Evolutionary conservation across 371 early-diverging fungal genomes (phyloP).

Genomic region (Mucor mucedo): DNA sequence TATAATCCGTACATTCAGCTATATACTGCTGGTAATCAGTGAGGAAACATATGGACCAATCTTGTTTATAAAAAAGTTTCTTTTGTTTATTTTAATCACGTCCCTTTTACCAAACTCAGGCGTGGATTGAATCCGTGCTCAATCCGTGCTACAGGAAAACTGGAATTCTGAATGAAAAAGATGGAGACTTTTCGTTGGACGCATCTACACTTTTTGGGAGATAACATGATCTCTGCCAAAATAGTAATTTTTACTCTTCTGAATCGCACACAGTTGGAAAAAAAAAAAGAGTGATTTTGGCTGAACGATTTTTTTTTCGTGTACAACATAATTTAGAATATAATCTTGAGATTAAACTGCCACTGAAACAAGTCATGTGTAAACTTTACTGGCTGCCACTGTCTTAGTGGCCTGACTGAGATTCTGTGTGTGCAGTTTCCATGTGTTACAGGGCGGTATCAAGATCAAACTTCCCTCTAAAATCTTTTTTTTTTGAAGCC

Average conservation of each 20-base stretch:
- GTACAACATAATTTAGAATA: neutral
- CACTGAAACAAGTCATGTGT: neutral
- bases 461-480: neutral
- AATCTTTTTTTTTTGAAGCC: neutral
- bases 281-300: neutral
- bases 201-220: neutral
- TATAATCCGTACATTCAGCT: neutral
- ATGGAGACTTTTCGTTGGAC: too few species aligned
- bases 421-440: neutral
- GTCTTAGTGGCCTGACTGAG: neutral
- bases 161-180: constrained; percentile 1
- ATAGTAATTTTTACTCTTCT: constrained; percentile 7
- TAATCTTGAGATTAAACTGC: neutral
- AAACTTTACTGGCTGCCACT: too few species aligned
- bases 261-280: neutral
- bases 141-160: too few species aligned
- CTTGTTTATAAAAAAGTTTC: too few species aligned
- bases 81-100: too few species aligned
- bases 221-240: constrained; percentile 8
- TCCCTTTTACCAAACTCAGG: too few species aligned
- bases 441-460: neutral
- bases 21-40: too few species aligned
- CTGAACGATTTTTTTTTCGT: neutral
- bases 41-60: neutral
- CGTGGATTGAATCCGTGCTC: too few species aligned